Percentiles rank a stretch among this genome's conserved stretches.
These are phyloP conservation scores for Macrophomina tecta DNA, from an alignment of 2,329 filamentous ascomycete species.

Conservation along the genomic window DNA sequence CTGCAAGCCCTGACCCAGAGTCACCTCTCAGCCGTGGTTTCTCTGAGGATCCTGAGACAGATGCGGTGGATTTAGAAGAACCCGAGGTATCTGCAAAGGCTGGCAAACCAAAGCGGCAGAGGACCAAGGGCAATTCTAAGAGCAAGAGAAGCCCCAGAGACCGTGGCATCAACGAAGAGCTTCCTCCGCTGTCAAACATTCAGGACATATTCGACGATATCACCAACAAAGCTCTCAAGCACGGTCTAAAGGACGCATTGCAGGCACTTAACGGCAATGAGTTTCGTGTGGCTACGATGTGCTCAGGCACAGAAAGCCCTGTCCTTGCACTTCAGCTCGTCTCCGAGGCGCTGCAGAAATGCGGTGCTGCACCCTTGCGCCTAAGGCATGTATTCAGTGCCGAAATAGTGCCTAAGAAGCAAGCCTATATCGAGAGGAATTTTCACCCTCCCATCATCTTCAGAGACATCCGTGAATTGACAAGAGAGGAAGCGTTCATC, in stretches of 20 bases:
- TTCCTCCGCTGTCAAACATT: conserved; percentile 56
- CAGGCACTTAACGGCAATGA: conserved; percentile 41
- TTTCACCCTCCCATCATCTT: conserved; percentile 51
- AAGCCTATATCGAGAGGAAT: conserved; percentile 56
- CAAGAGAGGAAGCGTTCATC: conserved; percentile 56
- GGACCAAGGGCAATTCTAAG: neutral
- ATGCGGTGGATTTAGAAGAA: neutral
- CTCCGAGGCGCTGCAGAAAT: conserved; percentile 36
- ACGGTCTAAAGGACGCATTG: conserved; percentile 45
- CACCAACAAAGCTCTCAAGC: conserved; percentile 43
- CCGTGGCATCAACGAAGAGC: conserved; percentile 37
- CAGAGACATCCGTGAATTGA: conserved; percentile 53
- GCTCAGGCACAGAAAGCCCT: conserved; percentile 79
- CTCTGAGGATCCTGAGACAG: neutral
- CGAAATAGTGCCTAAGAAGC: conserved; percentile 54
- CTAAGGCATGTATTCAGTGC: conserved; percentile 53
- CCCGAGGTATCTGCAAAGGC: neutral
- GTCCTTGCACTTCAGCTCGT: conserved; percentile 69
- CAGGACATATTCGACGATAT: conserved; percentile 59
- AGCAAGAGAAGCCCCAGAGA: neutral
- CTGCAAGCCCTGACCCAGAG: neutral
- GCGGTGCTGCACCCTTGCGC: conserved; percentile 29
- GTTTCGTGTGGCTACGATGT: conserved; percentile 71
- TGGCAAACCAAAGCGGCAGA: neutral
- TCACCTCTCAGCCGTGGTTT: neutral